Evolutionary conservation across 23 red algal species (phyloP), one percentile per base, ranked within the genome.

Genomic region (Gracilaria gracilis): DNA sequence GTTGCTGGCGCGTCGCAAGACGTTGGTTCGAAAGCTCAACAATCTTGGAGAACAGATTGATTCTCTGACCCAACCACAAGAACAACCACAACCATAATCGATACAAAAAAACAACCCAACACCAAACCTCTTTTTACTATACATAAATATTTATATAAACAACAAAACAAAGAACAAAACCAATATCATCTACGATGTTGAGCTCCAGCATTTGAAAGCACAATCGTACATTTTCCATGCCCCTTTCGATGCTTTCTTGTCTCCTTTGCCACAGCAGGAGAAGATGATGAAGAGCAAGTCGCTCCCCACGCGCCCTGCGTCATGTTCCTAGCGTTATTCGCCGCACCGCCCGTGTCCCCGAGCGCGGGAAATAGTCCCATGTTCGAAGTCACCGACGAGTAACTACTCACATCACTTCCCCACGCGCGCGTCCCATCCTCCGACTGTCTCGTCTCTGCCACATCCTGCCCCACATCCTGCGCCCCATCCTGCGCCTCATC

Each of bases 351-450:
- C 53, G 23, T 24, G 24, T 61, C 67, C 21, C 62, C 8, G 4
- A 93, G 81, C 25, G 80, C 50, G 12, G 90, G 90, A 70, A 93
- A 93, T 35, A 93, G 31, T 19, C 90, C 90, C 90, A 93, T 93
- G 40, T 86, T 77, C 8, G 61, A 59, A 7, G 90, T 93, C 25
- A 85, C 90, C 39, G 90, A 73, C 8, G 54, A 48, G 71, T 93
- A 93, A 51, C 90, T 93, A 8, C 39, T 36, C 19, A 86, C 81
- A 29, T 83, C 81, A 55, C 38, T 67, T 29, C 67, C 90, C 81
- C 90, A 62, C 15, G 28, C 42, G 0, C 50, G 16, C n/a, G 57
- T 11, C 47, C 32, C 64, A 3, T 37, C 24, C 14, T 36, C 53
- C 40, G 37, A 14, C 58, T 39, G 17, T 20, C 53, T 38, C 24